phyloP scores from a whole-genome alignment of 1,284 basidiomycete genomes.

The Heliocybe sulcata region DNA sequence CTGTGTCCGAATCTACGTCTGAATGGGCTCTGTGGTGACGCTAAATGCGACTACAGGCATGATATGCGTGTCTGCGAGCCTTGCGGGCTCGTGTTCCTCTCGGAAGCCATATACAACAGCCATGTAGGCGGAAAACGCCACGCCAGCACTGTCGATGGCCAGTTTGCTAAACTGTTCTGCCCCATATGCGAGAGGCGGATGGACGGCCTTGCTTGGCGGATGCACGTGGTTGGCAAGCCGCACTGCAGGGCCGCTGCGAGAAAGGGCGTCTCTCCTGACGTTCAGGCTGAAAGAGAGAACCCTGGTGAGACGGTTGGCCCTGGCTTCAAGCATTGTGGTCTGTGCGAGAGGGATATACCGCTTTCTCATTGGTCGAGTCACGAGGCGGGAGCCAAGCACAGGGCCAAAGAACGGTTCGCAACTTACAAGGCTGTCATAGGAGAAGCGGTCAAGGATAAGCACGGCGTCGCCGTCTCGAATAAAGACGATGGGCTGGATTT shows the following conservation, averaged over 20 bases:
- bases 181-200: not conserved
- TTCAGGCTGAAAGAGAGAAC: constrained; percentile 15
- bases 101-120: not conserved
- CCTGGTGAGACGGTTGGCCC: not conserved
- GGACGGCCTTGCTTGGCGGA: not conserved
- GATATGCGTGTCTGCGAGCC: not conserved
- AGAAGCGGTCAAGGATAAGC: constrained; percentile 16
- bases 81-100: not conserved
- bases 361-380: not conserved
- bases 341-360: constrained; percentile 2
- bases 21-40: not conserved
- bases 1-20: not conserved
- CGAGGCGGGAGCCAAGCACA: constrained; percentile 20
- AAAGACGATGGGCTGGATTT: constrained; percentile 24
- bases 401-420: constrained; percentile 24
- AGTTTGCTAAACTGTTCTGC: not conserved
- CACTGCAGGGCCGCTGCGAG: constrained; percentile 9
- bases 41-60: not conserved
- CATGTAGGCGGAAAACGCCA: constrained; percentile 22
- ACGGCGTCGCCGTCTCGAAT: constrained; percentile 20
- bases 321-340: not conserved
- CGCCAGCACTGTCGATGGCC: not conserved
- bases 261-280: constrained; percentile 13
- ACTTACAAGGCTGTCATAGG: constrained; percentile 17
- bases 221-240: not conserved